A percentile compares a stretch with the other conserved stretches of the same genome.
These are phyloP conservation scores for Tuctoria greenei DNA, from an alignment of 176 grass and related monocot genomes.

Conservation along the genomic window DNA sequence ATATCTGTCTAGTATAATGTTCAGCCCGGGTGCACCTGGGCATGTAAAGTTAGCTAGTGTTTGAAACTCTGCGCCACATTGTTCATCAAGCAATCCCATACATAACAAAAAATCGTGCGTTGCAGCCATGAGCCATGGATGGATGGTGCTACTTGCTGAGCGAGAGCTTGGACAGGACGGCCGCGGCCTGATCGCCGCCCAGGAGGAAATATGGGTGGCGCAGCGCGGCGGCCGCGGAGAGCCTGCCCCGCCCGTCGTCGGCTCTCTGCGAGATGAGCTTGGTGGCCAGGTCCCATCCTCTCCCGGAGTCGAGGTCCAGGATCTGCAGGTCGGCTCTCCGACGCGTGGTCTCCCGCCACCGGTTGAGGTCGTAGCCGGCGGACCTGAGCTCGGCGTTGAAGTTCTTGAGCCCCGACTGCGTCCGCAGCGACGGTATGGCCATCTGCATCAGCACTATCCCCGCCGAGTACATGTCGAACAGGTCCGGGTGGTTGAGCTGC, in stretches of 20 bases:
- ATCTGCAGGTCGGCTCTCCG: conserved; percentile 64
- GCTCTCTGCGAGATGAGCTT: conserved; percentile 78
- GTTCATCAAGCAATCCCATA: conserved; percentile 33
- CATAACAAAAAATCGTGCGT: conserved; percentile 8
- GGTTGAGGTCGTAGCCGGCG: conserved; percentile 79
- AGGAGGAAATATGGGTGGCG: conserved; percentile 93
- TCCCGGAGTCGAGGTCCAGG: conserved; percentile 71
- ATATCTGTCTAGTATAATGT: conserved; percentile 44
- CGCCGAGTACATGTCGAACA: conserved; percentile 98
- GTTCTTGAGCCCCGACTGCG: conserved; percentile 66
- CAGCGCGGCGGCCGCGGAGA: conserved; percentile 77
- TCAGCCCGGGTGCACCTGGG: conserved; percentile 3
- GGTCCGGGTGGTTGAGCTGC: conserved; percentile 89
- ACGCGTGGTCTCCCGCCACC: conserved; percentile 63
- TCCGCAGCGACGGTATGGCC: conserved; percentile 69
- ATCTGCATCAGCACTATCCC: conserved; percentile 97
- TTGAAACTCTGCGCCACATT: conserved; percentile 37
- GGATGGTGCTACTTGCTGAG: conserved; percentile 43
- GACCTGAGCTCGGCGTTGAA: conserved; percentile 88
- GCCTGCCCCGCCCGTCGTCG: conserved; percentile 52
- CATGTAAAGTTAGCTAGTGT: conserved; percentile 46
- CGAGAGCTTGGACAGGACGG: conserved; percentile 79
- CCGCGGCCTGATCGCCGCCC: conserved; percentile 73
- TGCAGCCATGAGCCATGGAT: neutral
- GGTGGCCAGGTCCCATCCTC: conserved; percentile 97